Conservation (phyloP, 2,329 filamentous ascomycete species). For the Botrytis paeoniae region DNA sequence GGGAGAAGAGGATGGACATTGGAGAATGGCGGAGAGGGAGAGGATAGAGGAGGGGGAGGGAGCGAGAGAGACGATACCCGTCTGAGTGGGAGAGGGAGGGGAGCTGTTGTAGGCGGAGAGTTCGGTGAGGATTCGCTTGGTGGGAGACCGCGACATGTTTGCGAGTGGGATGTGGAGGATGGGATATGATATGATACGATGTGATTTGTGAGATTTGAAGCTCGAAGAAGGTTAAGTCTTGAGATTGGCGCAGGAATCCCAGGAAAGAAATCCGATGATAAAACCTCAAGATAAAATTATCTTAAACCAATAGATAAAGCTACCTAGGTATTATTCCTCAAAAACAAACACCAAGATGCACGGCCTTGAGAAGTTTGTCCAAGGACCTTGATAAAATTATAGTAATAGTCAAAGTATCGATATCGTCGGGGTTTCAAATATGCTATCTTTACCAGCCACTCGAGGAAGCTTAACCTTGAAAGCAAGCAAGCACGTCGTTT, state of each 20-base stretch:
- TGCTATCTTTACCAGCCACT: background rate
- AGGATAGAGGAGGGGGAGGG: constrained; percentile 53
- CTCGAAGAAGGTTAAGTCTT: background rate
- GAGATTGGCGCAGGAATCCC: background rate
- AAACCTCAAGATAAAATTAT: no score
- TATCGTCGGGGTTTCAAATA: background rate
- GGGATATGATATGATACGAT: background rate
- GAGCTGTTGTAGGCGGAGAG: constrained; percentile 42
- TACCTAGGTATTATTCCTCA: background rate
- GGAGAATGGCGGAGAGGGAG: constrained; percentile 52
- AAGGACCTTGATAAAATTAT: background rate
- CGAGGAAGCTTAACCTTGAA: background rate
- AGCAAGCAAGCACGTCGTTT: background rate
- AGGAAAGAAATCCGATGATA: background rate
- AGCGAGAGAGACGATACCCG: constrained; percentile 58
- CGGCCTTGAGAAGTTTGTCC: background rate
- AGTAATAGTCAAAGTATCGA: background rate
- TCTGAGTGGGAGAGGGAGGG: constrained; percentile 49
- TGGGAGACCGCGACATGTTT: constrained; percentile 40
- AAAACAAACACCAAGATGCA: background rate
- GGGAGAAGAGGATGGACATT: constrained; percentile 50
- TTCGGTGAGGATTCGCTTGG: constrained; percentile 58
- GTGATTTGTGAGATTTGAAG: background rate
- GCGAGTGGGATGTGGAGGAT: constrained; percentile 2
- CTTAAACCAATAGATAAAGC: background rate